Percentiles rank a stretch among this genome's conserved stretches.
phyloP scores from a whole-genome alignment of 768 basidiomycete genomes.

The Suillus discolor region DNA sequence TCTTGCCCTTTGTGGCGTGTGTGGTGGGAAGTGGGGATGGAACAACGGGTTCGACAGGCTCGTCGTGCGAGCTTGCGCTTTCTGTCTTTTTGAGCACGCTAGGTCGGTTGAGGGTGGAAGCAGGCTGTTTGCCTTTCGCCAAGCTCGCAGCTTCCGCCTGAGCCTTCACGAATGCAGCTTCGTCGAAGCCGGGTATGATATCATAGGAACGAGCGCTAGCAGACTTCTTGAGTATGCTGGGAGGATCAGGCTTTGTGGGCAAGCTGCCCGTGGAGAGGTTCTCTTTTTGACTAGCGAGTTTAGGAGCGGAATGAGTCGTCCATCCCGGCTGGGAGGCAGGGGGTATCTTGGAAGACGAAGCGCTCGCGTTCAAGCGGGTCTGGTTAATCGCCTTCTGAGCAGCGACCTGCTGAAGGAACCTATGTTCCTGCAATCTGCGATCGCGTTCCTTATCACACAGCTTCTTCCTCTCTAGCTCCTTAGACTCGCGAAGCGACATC shows the following conservation, averaged over 20 bases:
- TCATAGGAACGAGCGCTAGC: slow-evolving; percentile 29
- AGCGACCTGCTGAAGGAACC: slow-evolving; percentile 16
- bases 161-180: slow-evolving; percentile 6
- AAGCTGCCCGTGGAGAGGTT: slow-evolving; percentile 21
- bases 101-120: not conserved
- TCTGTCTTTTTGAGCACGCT: slow-evolving; percentile 8
- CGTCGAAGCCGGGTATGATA: slow-evolving; percentile 30
- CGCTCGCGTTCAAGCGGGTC: slow-evolving; percentile 13
- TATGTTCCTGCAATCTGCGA: slow-evolving; percentile 22
- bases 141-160: slow-evolving; percentile 2
- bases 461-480: slow-evolving; percentile 34
- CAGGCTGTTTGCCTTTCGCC: slow-evolving; percentile 1
- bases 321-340: not conserved
- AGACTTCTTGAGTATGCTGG: slow-evolving; percentile 25
- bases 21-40: not conserved
- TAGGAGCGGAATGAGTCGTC: slow-evolving; percentile 19
- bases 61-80: slow-evolving; percentile 4
- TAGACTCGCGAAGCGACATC: slow-evolving; percentile 35
- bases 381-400: slow-evolving; percentile 16
- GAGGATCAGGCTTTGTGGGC: slow-evolving; percentile 24
- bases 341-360: slow-evolving; percentile 19
- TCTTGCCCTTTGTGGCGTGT: slow-evolving; percentile 22
- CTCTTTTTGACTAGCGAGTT: slow-evolving; percentile 29
- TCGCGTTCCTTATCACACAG: slow-evolving; percentile 33
- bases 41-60: not conserved